A percentile compares a stretch with the other conserved stretches of the same genome.
phyloP scores from a whole-genome alignment of 371 early-diverging fungal species.

The Dinochytrium kinnereticum region DNA sequence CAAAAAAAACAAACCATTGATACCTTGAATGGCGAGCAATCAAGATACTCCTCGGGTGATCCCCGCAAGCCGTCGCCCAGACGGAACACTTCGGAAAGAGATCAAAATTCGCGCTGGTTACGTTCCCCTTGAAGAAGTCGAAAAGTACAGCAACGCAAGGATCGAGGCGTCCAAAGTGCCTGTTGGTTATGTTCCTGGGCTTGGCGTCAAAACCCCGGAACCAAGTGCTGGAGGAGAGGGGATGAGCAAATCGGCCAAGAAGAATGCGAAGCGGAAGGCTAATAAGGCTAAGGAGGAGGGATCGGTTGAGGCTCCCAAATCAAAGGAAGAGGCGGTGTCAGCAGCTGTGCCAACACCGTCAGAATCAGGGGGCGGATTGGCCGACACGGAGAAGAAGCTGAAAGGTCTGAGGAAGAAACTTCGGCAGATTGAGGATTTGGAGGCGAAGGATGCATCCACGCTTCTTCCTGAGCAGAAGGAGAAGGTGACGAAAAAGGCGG shows the following conservation, averaged over 20 bases:
- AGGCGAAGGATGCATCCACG: conserved; percentile 47
- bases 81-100: conserved; percentile 72
- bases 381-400: conserved; percentile 55
- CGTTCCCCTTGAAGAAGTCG: conserved; percentile 68
- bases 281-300: conserved; percentile 23
- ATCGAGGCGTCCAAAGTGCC: conserved; percentile 43
- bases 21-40: too few species aligned
- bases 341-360: too few species aligned
- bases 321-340: too few species aligned
- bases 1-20: too few species aligned
- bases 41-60: neutral
- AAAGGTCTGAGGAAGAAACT: conserved; percentile 58
- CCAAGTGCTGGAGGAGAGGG: conserved; percentile 13
- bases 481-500: conserved; percentile 48
- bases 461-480: conserved; percentile 52
- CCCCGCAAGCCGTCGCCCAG: conserved; percentile 58
- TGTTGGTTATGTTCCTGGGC: conserved; percentile 38
- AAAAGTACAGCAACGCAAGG: conserved; percentile 62
- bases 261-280: conserved; percentile 37
- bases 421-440: conserved; percentile 54
- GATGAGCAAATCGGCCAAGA: conserved; percentile 37
- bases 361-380: too few species aligned
- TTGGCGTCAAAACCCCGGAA: conserved; percentile 19
- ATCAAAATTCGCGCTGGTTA: conserved; percentile 71
- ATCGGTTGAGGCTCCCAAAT: neutral